phyloP scores from a whole-genome alignment of 2,329 filamentous ascomycete genomes.

The Stemphylium beticola region DNA sequence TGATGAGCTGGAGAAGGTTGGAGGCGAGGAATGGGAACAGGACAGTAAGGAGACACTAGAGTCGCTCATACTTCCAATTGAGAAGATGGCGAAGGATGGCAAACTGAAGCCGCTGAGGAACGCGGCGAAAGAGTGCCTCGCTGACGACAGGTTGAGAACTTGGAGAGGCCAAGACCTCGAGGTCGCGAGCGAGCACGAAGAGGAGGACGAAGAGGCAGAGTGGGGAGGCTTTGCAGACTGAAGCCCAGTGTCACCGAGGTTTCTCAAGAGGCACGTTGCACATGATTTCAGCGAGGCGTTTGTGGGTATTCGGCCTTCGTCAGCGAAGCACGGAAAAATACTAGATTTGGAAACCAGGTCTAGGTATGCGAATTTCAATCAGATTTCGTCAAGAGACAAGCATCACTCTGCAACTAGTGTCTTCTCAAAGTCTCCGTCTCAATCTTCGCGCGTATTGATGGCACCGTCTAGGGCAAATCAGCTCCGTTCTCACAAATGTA shows the following conservation, averaged over 20 bases:
- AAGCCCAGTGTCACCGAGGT: slow-evolving; percentile 20
- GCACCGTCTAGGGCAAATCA: slow-evolving; percentile 8
- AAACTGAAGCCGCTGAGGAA: slow-evolving; percentile 74
- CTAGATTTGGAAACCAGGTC: not conserved
- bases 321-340: slow-evolving; percentile 6
- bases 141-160: slow-evolving; percentile 75
- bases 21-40: slow-evolving; percentile 52
- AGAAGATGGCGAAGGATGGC: slow-evolving; percentile 61
- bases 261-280: slow-evolving; percentile 11
- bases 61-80: slow-evolving; percentile 61
- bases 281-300: slow-evolving; percentile 25
- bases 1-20: slow-evolving; percentile 81
- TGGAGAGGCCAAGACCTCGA: slow-evolving; percentile 56
- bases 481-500: not conserved
- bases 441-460: slow-evolving; percentile 7
- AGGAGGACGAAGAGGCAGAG: slow-evolving; percentile 63
- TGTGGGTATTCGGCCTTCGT: not conserved
- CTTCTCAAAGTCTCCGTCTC: not conserved
- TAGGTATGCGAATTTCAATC: not conserved
- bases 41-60: slow-evolving; percentile 50
- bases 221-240: slow-evolving; percentile 75
- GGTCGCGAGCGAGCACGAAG: slow-evolving; percentile 45
- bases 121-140: slow-evolving; percentile 72
- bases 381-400: not conserved
- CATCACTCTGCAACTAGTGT: not conserved